These are phyloP conservation scores for Salix suchowensis DNA, from an alignment of 345 rosid genomes.

Conservation along the genomic window DNA sequence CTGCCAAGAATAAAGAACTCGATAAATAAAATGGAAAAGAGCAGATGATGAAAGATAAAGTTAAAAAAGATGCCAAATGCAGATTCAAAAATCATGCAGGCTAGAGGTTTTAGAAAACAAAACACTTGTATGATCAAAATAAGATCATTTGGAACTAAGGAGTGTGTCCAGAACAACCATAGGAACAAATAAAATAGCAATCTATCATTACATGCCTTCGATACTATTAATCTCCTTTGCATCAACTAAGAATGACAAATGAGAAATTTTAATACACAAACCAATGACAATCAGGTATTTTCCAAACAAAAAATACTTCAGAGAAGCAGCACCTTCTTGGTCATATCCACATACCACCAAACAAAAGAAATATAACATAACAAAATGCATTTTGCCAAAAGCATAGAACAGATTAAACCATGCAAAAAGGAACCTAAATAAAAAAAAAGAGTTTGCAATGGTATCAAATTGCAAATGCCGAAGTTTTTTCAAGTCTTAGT, in stretches of 20 bases:
- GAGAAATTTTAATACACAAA: not conserved
- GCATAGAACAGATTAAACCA: not conserved
- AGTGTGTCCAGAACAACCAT: too few relatives aligned
- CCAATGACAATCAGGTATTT: not conserved
- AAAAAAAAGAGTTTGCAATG: not conserved
- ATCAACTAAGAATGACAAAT: not conserved
- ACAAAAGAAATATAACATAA: not conserved
- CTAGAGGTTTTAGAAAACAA: too few relatives aligned
- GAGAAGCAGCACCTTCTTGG: not conserved
- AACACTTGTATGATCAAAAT: not conserved
- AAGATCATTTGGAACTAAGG: not conserved
- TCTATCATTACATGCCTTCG: too few relatives aligned
- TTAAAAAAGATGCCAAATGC: not conserved
- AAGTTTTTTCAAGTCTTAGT: too few relatives aligned
- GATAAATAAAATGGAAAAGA: not conserved
- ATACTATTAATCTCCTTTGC: not conserved
- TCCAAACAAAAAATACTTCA: not conserved
- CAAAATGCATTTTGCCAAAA: not conserved
- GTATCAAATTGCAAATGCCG: not conserved
- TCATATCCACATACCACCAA: not conserved
- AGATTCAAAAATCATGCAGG: too few relatives aligned
- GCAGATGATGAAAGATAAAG: not conserved
- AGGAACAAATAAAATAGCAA: too few relatives aligned
- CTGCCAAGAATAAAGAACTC: slow-evolving; percentile 36
- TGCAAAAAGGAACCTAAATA: not conserved